These are phyloP conservation scores for Boletus edulis DNA, from an alignment of 768 basidiomycete species.

Conservation along the genomic window DNA sequence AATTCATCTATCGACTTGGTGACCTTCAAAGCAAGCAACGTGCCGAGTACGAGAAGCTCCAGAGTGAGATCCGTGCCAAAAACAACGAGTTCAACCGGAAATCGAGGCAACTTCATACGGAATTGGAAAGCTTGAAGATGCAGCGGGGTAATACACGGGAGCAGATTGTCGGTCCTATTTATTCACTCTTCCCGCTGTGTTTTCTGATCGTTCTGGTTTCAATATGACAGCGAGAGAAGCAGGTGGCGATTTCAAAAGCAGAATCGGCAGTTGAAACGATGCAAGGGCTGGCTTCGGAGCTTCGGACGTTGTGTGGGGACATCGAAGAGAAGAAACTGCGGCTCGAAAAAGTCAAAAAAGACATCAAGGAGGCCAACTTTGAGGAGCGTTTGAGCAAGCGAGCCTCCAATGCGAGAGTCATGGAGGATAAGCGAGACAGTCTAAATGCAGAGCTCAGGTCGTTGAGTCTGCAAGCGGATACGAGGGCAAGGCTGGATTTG, in stretches of 20 bases:
- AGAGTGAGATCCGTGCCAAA: constrained; percentile 57
- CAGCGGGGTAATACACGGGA: constrained; percentile 51
- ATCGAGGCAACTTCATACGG: constrained; percentile 53
- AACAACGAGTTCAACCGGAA: constrained; percentile 66
- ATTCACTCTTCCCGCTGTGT: background rate
- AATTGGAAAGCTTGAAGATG: constrained; percentile 51
- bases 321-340: constrained; percentile 67
- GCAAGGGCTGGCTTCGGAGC: constrained; percentile 50
- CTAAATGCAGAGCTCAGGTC: constrained; percentile 69
- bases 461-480: constrained; percentile 76
- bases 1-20: constrained; percentile 66
- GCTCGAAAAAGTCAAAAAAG: constrained; percentile 55
- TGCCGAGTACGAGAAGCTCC: constrained; percentile 62
- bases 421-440: constrained; percentile 69
- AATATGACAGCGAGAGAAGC: constrained; percentile 43
- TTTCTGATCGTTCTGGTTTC: background rate
- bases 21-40: constrained; percentile 63
- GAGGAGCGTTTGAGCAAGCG: constrained; percentile 63
- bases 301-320: constrained; percentile 54
- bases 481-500: constrained; percentile 74
- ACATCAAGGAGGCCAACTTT: constrained; percentile 59
- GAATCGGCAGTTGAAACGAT: constrained; percentile 59
- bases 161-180: constrained; percentile 48
- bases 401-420: constrained; percentile 45
- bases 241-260: constrained; percentile 47